Evolutionary conservation across 2,329 filamentous ascomycete genomes (phyloP).

Genomic region (Colletotrichum sojae): DNA sequence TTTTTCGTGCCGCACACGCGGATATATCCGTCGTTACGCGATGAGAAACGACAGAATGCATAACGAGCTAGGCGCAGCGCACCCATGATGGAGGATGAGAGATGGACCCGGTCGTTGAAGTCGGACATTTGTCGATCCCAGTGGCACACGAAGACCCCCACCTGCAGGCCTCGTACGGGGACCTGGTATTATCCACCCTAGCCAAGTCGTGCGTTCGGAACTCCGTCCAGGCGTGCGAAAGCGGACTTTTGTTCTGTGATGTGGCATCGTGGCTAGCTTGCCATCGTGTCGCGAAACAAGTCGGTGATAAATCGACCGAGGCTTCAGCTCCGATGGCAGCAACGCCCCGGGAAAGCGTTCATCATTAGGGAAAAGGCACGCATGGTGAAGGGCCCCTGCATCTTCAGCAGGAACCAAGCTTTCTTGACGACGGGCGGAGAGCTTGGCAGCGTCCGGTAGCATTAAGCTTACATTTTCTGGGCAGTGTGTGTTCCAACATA

Average conservation of each 20-base stretch:
- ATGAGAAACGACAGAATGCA: background rate
- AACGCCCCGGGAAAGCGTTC: background rate
- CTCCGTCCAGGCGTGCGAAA: background rate
- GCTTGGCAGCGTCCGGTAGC: slow-evolving; percentile 1
- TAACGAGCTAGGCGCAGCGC: too few species aligned
- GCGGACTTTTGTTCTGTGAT: background rate
- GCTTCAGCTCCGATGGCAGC: background rate
- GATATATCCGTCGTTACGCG: background rate
- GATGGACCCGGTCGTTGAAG: background rate
- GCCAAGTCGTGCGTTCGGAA: too few species aligned
- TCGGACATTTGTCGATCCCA: slow-evolving; percentile 15
- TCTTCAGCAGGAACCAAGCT: slow-evolving; percentile 16
- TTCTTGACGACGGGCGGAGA: background rate
- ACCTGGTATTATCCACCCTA: background rate
- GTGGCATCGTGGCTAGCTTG: background rate
- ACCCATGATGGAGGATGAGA: too few species aligned
- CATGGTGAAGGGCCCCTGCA: slow-evolving; percentile 2
- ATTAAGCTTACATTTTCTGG: slow-evolving; percentile 14
- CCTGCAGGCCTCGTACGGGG: background rate
- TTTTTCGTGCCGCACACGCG: background rate
- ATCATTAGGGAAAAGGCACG: background rate
- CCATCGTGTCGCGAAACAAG: background rate
- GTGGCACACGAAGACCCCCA: background rate
- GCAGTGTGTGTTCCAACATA: background rate
- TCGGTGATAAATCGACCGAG: background rate